Evolutionary conservation across 768 basidiomycete genomes (phyloP).

Genomic region (Goffeauzyma gilvescens): DNA sequence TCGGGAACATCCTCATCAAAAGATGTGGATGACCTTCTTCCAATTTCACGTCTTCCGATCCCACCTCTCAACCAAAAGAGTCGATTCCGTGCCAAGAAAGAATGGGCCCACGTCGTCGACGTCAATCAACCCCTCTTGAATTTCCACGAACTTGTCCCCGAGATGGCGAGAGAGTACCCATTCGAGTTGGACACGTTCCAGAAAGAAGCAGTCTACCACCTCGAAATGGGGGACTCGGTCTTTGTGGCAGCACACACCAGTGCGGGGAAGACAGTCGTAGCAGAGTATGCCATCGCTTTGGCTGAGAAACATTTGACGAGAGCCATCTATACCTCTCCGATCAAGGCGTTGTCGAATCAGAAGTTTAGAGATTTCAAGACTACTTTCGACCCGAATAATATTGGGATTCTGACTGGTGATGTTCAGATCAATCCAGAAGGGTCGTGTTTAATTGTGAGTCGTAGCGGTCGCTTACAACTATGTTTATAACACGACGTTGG

Average conservation of each 20-base stretch:
- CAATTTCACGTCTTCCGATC: constrained; percentile 29
- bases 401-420: constrained; percentile 94
- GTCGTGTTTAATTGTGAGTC: constrained; percentile 77
- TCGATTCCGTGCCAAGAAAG: constrained; percentile 45
- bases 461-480: background rate
- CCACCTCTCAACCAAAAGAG: constrained; percentile 22
- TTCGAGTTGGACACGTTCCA: constrained; percentile 97
- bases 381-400: constrained; percentile 73
- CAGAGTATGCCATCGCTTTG: constrained; percentile 92
- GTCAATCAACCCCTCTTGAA: constrained; percentile 43
- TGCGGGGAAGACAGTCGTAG: constrained; percentile 98
- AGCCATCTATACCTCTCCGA: constrained; percentile 95
- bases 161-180: constrained; percentile 54
- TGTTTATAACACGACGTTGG: background rate
- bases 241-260: constrained; percentile 99
- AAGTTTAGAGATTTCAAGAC: constrained; percentile 98
- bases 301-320: constrained; percentile 99
- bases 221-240: constrained; percentile 91
- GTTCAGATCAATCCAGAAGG: constrained; percentile 99
- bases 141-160: constrained; percentile 66
- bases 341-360: constrained; percentile 95
- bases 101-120: constrained; percentile 96
- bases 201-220: constrained; percentile 92
- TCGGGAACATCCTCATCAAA: too few species aligned
- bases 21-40: constrained; percentile 67